Conservation (phyloP, 2,329 filamentous ascomycete species). For the Ophiostoma piceae region DNA sequence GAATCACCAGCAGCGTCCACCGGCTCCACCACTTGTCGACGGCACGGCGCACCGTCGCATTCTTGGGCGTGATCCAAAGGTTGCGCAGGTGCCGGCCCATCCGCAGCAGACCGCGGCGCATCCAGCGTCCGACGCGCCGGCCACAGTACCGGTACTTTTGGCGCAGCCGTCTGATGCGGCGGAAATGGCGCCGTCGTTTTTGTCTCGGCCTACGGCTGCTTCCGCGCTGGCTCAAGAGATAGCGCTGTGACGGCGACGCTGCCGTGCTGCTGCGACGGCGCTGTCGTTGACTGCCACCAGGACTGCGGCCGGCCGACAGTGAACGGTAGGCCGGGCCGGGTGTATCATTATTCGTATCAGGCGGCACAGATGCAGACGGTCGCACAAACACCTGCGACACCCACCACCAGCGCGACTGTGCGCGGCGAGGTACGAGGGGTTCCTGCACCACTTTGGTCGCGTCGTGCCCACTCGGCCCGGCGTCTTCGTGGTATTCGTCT, state of each 20-base stretch:
- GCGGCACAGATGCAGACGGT: background rate
- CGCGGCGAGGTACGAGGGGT: conserved; percentile 6
- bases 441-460: background rate
- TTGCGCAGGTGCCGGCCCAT: conserved; percentile 40
- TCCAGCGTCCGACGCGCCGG: conserved; percentile 32
- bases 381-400: conserved; percentile 6
- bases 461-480: background rate
- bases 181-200: conserved; percentile 11
- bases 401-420: conserved; percentile 16
- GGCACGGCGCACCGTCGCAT: conserved; percentile 52
- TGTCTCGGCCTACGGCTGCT: background rate
- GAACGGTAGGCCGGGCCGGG: conserved; percentile 12
- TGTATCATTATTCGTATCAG: background rate
- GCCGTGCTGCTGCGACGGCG: conserved; percentile 18
- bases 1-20: conserved; percentile 54
- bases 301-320: conserved; percentile 9
- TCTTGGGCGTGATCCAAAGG: conserved; percentile 57
- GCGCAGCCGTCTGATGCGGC: conserved; percentile 15
- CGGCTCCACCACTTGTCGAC: conserved; percentile 60
- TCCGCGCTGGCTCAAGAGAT: conserved; percentile 16
- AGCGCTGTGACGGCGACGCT: conserved; percentile 11
- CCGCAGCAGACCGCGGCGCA: conserved; percentile 29
- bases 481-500: conserved; percentile 9
- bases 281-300: background rate
- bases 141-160: conserved; percentile 27